Percentiles rank a stretch among this genome's conserved stretches.
These are phyloP conservation scores for Brassica rapa DNA, from an alignment of 345 rosid species.

Conservation along the genomic window DNA sequence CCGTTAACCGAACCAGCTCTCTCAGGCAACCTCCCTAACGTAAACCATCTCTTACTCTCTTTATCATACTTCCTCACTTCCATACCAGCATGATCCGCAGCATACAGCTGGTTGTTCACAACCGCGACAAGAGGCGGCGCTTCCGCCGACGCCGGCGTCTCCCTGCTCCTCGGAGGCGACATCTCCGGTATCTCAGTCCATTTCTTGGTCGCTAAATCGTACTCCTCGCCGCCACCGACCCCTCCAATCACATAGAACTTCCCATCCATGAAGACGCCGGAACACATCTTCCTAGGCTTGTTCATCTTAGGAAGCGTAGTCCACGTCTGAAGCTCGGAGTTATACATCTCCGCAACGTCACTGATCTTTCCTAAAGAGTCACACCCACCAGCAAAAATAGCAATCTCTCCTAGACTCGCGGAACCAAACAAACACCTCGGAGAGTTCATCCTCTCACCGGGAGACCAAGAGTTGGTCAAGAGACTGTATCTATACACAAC, in stretches of 20 bases:
- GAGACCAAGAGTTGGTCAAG: conserved; percentile 53
- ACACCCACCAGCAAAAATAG: conserved; percentile 80
- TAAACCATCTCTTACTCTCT: conserved; percentile 53
- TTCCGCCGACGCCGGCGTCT: conserved; percentile 35
- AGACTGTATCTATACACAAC: conserved; percentile 51
- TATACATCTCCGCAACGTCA: conserved; percentile 64
- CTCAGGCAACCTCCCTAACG: conserved; percentile 63
- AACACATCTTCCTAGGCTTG: conserved; percentile 70
- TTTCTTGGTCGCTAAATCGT: conserved; percentile 50
- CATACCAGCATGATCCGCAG: conserved; percentile 56
- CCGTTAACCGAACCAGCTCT: conserved; percentile 60
- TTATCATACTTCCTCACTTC: conserved; percentile 69
- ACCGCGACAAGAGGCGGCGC: conserved; percentile 88
- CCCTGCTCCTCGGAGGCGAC: conserved; percentile 57
- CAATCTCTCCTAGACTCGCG: conserved; percentile 60
- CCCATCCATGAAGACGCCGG: conserved; percentile 80
- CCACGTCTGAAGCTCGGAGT: conserved; percentile 64
- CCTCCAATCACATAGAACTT: conserved; percentile 87
- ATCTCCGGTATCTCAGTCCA: conserved; percentile 70
- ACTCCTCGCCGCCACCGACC: conserved; percentile 65
- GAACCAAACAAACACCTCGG: conserved; percentile 84
- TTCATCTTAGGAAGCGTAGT: conserved; percentile 59
- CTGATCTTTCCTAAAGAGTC: conserved; percentile 44
- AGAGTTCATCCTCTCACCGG: conserved; percentile 47
- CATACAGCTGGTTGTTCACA: conserved; percentile 68